Base-by-base conservation (phyloP, 495 filamentous ascomycete species). In the Xylaria bambusicola region DNA sequence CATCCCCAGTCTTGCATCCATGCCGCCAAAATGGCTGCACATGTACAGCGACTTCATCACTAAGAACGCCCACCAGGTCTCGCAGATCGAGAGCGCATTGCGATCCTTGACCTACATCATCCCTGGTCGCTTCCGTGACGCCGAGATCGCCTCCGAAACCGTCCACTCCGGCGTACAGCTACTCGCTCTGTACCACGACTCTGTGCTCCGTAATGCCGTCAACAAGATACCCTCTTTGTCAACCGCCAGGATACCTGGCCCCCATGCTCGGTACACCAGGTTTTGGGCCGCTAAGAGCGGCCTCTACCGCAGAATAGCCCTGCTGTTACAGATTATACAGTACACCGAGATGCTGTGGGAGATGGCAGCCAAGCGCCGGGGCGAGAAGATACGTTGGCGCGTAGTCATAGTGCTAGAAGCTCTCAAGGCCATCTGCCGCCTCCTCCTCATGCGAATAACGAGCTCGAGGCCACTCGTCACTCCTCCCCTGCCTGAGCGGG, bases 41-140 rank as follows among this genome's bases (percentile, higher is more conserved):
- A 82, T 89, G 67, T 98, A 98, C 75, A 86, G 86, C 66, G 86
- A 93, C 58, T 97, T 97, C 74, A 92, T 98, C 76, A 90, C 89
- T 38, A 93, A 93, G 75, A 97, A 98, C 74, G 82, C 91, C 53
- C 87, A 89, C 71, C 90, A 93, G 21, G 91, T 98, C 52, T 87
- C 88, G 13, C 92, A 96, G 71, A 93, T 98, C 56, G 94, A 98
- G 77, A 93, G 89, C 41, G 91, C 90, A 15, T 77, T 98, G 67
- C 85, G 95, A 20, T 93, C 90, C 4, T 76, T 98, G 51, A 95
- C 93, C 20, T 98, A 98, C 71, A 93, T 98, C 65, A 93, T 98
- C 24, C 94, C 94, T 47, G 91, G 93, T 58, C 91, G 92, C 50
- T 97, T 95, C 73, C 86, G 92, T 62, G 93, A 98, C 69, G 90